phyloP scores from a whole-genome alignment of 306 rosid genomes.

The Coriaria nepalensis region DNA sequence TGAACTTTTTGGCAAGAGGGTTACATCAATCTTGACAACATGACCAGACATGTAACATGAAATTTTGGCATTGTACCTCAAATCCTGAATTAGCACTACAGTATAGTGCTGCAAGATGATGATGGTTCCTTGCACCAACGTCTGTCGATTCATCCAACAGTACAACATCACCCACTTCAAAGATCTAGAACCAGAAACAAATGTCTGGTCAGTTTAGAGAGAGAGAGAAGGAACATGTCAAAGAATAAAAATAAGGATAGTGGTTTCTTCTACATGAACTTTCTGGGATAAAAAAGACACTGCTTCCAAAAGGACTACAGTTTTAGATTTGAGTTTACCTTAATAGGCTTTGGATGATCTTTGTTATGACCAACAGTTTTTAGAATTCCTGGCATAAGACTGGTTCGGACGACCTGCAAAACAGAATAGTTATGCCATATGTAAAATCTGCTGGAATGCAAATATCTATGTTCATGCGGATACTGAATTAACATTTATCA shows the following conservation, averaged over 20 bases:
- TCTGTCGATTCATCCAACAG: slow-evolving; percentile 56
- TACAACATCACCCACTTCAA: slow-evolving; percentile 79
- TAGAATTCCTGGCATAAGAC: slow-evolving; percentile 84
- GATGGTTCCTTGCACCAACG: slow-evolving; percentile 73
- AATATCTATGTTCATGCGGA: neutral
- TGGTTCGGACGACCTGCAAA: slow-evolving; percentile 57
- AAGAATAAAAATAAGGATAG: neutral
- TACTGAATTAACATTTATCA: too few relatives aligned
- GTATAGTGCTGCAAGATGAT: slow-evolving; percentile 67
- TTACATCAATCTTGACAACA: too few relatives aligned
- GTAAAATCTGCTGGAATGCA: neutral
- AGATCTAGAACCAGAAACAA: slow-evolving; percentile 40
- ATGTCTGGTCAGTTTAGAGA: neutral
- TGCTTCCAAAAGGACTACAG: too few relatives aligned
- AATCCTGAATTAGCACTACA: slow-evolving; percentile 85
- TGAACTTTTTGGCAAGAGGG: too few relatives aligned
- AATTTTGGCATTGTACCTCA: slow-evolving; percentile 42
- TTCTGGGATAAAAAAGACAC: too few relatives aligned
- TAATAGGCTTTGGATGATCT: slow-evolving; percentile 92
- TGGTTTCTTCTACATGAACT: too few relatives aligned
- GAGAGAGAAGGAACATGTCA: neutral
- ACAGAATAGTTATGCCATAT: slow-evolving; percentile 7
- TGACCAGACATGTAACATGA: neutral
- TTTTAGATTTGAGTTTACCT: slow-evolving; percentile 26
- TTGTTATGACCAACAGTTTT: slow-evolving; percentile 81